Conservation (phyloP, 805 yeast genomes). For the Barnettozyma siamensis region DNA sequence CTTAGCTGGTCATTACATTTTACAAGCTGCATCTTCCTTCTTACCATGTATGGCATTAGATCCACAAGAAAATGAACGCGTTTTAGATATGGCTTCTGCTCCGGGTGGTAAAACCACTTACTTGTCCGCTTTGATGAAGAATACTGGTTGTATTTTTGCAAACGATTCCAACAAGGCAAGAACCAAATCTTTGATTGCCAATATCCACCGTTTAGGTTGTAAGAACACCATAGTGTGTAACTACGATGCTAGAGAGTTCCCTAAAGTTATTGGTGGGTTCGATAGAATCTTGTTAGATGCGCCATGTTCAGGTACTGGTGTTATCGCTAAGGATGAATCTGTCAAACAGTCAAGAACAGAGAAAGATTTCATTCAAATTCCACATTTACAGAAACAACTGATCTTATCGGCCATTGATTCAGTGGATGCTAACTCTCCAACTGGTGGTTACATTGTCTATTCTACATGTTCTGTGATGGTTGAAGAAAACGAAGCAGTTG, state of each 20-base stretch:
- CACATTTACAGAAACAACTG: slow-evolving; percentile 93
- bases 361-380: slow-evolving; percentile 93
- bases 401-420: slow-evolving; percentile 94
- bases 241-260: slow-evolving; percentile 97
- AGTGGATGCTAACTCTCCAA: slow-evolving; percentile 85
- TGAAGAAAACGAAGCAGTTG: slow-evolving; percentile 97
- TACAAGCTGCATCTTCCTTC: slow-evolving; percentile 98
- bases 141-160: slow-evolving; percentile 96
- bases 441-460: slow-evolving; percentile 92
- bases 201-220: slow-evolving; percentile 95
- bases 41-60: slow-evolving; percentile 96
- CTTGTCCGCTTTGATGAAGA: slow-evolving; percentile 93
- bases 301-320: slow-evolving; percentile 99
- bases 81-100: slow-evolving; percentile 98
- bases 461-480: slow-evolving; percentile 98
- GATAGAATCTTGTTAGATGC: slow-evolving; percentile 95
- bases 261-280: slow-evolving; percentile 96
- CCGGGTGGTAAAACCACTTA: slow-evolving; percentile 99
- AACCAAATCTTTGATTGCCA: slow-evolving; percentile 93
- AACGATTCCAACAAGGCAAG: slow-evolving; percentile 96
- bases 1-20: slow-evolving; percentile 92
- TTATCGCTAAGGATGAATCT: slow-evolving; percentile 92
- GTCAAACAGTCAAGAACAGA: slow-evolving; percentile 93
- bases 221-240: slow-evolving; percentile 94
- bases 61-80: slow-evolving; percentile 95